Base-by-base conservation (phyloP, 2,329 filamentous ascomycete species). In the Arthrinium phaeospermum region DNA sequence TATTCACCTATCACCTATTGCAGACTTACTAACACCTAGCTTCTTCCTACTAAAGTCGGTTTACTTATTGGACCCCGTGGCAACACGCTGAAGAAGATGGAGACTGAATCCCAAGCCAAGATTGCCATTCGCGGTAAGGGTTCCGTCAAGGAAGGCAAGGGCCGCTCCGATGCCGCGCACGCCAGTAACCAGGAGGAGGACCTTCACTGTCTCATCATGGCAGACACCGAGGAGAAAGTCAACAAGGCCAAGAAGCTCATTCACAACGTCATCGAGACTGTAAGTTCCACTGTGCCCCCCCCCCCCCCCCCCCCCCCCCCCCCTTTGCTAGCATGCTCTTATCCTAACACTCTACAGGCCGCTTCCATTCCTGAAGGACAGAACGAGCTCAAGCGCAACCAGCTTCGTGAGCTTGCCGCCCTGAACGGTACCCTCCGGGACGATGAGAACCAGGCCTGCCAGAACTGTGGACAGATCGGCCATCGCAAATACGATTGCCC, bases 161-260 rank as follows among this genome's bases (percentile, higher is more conserved):
- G 96, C 78, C 95, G 96, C 78, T 98, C 96, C 86, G 96, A 99
- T 84, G 96, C 96, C 79, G 96, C 96, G 86, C 96, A 99, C 85
- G 95, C 96, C 83, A 98, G 96, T 90, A 99, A 99, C 88, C 96
- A 99, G 89, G 96, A 99, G 87, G 96, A 99, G 86, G 96, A 99
- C 83, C 89, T 99, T 72, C 96, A 99, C 85, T 99, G 96, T 85
- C 87, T 99, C 82, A 98, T 99, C 86, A 99, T 99, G 96, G 96
- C 96, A 80, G 96, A 99, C 81, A 98, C 96, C 49, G 97, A 99
- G 86, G 96, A 99, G 75, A 99, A 99, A 87, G 95, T 99, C 82
- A 97, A 97, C 87, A 99, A 98, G 85, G 96, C 96, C 76, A 99
- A 98, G 88, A 95, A 97, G 85, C 86, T 98, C 74, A 98, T 99